These are phyloP conservation scores for Closterium sp. DNA, from an alignment of 139 green algal genomes.

Conservation along the genomic window DNA sequence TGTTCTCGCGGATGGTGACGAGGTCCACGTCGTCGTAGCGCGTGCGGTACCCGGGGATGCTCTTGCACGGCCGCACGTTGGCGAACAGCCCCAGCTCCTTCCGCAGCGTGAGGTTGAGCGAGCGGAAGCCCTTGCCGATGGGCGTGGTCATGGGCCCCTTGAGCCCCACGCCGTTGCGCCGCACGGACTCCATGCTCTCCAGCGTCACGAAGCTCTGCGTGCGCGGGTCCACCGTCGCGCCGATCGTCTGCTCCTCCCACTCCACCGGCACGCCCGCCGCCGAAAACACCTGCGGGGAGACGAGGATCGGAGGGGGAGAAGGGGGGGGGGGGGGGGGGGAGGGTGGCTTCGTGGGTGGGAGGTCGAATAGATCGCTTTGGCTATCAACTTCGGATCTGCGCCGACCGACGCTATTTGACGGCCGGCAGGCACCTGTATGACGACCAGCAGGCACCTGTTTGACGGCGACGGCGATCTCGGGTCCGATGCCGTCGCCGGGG, in stretches of 20 bases:
- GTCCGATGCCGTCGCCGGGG: slow-evolving; percentile 83
- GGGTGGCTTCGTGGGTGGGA: background rate
- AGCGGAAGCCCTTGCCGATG: slow-evolving; percentile 91
- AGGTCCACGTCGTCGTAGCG: slow-evolving; percentile 92
- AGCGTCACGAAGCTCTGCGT: slow-evolving; percentile 84
- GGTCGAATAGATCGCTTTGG: background rate
- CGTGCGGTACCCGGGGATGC: slow-evolving; percentile 91
- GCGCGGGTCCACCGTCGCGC: slow-evolving; percentile 76
- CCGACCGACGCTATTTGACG: too few species aligned
- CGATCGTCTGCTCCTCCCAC: slow-evolving; percentile 90
- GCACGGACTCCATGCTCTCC: slow-evolving; percentile 91
- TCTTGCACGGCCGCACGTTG: slow-evolving; percentile 94
- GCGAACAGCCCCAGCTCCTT: slow-evolving; percentile 95
- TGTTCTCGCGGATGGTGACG: slow-evolving; percentile 96
- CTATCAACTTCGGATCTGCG: background rate
- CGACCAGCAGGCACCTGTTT: slow-evolving; percentile 60
- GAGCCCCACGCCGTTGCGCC: slow-evolving; percentile 75
- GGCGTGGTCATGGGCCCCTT: slow-evolving; percentile 96
- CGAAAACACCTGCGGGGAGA: slow-evolving; percentile 65
- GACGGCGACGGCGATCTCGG: slow-evolving; percentile 83
- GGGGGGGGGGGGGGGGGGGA: background rate
- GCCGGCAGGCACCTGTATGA: too few species aligned
- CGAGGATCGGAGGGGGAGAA: background rate
- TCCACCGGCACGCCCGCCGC: slow-evolving; percentile 73
- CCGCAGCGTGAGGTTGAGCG: slow-evolving; percentile 92